phyloP scores from a whole-genome alignment of 1,284 basidiomycete species.

The Microbotryomycetes sp. region DNA sequence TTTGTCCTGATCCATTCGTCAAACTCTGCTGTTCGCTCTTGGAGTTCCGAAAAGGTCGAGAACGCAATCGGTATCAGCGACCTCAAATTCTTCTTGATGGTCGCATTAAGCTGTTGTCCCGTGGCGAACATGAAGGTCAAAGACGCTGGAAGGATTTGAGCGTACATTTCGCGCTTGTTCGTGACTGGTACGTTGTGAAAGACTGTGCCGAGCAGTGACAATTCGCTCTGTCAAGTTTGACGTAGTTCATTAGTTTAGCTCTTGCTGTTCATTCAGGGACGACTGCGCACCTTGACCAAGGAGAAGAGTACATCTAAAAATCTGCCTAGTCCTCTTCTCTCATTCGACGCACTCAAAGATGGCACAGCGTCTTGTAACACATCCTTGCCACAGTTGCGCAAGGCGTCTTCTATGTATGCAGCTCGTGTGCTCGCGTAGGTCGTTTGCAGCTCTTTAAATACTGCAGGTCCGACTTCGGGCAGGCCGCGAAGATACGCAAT shows the following conservation, averaged over 20 bases:
- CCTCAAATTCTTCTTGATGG: constrained; percentile 34
- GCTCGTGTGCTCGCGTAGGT: constrained; percentile 14
- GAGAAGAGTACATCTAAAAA: constrained; percentile 27
- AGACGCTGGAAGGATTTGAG: constrained; percentile 26
- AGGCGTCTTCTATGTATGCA: constrained; percentile 17
- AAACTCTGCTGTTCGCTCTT: constrained; percentile 28
- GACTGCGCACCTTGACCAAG: constrained; percentile 15
- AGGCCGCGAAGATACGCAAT: constrained; percentile 27
- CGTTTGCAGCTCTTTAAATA: constrained; percentile 5
- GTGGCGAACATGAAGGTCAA: constrained; percentile 31
- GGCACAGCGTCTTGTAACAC: constrained; percentile 24
- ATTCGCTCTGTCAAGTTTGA: constrained; percentile 16
- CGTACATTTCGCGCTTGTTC: constrained; percentile 15
- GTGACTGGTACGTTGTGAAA: constrained; percentile 9
- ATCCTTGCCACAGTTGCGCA: constrained; percentile 18
- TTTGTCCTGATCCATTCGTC: constrained; percentile 34
- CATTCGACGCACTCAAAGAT: background rate
- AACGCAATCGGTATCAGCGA: constrained; percentile 35
- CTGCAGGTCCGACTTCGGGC: constrained; percentile 11
- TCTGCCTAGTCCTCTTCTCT: constrained; percentile 15
- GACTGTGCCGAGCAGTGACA: constrained; percentile 24
- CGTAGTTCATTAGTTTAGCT: background rate
- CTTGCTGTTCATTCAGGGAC: too few species aligned
- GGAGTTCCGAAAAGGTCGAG: constrained; percentile 31
- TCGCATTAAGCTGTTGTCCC: constrained; percentile 32